Evolutionary conservation across 2,329 filamentous ascomycete genomes (phyloP).

Genomic region (Aureobasidium zeae): DNA sequence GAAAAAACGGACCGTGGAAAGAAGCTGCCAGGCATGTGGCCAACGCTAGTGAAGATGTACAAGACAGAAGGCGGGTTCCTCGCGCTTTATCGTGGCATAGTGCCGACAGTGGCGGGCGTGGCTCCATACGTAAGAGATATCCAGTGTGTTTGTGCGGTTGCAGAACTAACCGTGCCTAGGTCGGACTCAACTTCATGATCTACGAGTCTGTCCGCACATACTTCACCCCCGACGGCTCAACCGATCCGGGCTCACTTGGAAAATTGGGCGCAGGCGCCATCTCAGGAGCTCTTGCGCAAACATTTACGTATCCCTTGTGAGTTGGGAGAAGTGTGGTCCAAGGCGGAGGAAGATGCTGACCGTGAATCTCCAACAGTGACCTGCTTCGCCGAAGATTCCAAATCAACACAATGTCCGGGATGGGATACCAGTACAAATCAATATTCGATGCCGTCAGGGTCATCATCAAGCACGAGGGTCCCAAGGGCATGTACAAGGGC

Average conservation of each 20-base stretch:
- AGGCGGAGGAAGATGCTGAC: background rate
- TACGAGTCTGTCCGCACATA: conserved; percentile 82
- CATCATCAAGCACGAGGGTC: conserved; percentile 75
- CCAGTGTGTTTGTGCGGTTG: conserved; percentile 14
- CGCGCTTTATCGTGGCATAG: conserved; percentile 87
- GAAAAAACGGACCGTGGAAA: conserved; percentile 46
- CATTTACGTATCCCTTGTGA: conserved; percentile 96
- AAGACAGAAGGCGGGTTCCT: conserved; percentile 74
- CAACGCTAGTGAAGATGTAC: conserved; percentile 75
- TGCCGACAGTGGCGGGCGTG: conserved; percentile 89
- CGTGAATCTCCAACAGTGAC: conserved; percentile 50
- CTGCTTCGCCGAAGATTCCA: conserved; percentile 90
- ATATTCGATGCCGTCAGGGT: conserved; percentile 73
- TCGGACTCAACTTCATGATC: conserved; percentile 97
- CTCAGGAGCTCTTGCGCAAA: conserved; percentile 93
- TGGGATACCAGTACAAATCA: conserved; percentile 91
- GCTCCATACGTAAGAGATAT: conserved; percentile 67
- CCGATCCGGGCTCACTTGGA: conserved; percentile 66
- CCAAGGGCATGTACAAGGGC: conserved; percentile 86
- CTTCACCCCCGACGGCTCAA: conserved; percentile 78
- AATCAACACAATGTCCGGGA: conserved; percentile 97
- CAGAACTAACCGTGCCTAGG: conserved; percentile 38
- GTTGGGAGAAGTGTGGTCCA: conserved; percentile 35
- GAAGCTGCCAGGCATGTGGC: conserved; percentile 86
- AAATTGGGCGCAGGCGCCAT: conserved; percentile 86